phyloP scores from a whole-genome alignment of 306 rosid genomes.

The Quercus cerris region DNA sequence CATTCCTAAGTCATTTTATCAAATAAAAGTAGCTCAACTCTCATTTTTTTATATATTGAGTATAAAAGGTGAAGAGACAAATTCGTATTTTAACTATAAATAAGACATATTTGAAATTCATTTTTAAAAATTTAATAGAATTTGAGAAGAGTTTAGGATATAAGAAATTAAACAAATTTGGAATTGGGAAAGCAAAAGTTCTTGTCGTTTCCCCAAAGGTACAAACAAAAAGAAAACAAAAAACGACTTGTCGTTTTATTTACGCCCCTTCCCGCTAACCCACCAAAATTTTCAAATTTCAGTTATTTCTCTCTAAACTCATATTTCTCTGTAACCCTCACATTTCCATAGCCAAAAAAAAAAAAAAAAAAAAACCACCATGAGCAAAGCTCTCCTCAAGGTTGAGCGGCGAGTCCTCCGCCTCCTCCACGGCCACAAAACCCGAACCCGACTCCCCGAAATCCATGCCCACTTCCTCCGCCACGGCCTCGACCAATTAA shows the following conservation, averaged over 20 bases:
- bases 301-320: neutral
- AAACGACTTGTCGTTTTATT: neutral
- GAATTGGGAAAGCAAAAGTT: neutral
- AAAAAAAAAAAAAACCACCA: slow-evolving; percentile 1
- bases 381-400: slow-evolving; percentile 39
- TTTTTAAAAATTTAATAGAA: no score
- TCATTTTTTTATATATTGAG: no score
- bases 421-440: slow-evolving; percentile 64
- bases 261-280: neutral
- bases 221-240: neutral
- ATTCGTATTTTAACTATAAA: no score
- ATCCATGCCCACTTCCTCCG: slow-evolving; percentile 78
- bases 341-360: neutral
- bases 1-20: no score
- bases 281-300: neutral
- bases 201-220: neutral
- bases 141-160: no score
- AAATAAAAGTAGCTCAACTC: no score
- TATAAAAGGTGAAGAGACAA: no score
- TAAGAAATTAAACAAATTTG: no score
- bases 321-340: neutral
- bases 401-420: slow-evolving; percentile 57
- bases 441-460: slow-evolving; percentile 48
- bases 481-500: slow-evolving; percentile 68
- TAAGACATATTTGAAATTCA: no score